Percentiles rank a stretch among this genome's conserved stretches.
phyloP scores from a whole-genome alignment of 2,329 filamentous ascomycete genomes.

The Didymella pinodella region DNA sequence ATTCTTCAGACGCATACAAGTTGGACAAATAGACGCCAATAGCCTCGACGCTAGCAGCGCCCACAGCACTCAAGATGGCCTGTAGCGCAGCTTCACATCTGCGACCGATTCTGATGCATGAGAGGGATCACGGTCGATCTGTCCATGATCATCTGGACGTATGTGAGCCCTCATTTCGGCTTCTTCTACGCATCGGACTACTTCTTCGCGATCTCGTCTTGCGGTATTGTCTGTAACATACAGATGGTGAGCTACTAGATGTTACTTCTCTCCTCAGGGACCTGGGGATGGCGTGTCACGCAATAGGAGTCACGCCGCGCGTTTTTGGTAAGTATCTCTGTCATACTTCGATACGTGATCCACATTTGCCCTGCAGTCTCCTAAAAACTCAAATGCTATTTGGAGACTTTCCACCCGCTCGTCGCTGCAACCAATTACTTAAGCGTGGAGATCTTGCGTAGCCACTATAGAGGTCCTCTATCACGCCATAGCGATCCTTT shows the following conservation, averaged over 20 bases:
- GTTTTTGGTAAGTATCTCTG: neutral
- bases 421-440: neutral
- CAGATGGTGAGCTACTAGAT: neutral
- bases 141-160: neutral
- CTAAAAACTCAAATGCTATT: neutral
- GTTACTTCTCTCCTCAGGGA: neutral
- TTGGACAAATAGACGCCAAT: neutral
- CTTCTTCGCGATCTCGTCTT: neutral
- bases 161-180: neutral
- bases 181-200: neutral
- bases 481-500: neutral
- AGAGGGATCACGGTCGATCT: neutral
- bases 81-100: neutral
- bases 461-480: neutral
- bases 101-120: neutral
- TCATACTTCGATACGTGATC: neutral
- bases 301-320: neutral
- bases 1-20: neutral
- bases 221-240: neutral
- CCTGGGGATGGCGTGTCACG: neutral
- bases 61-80: neutral
- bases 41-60: neutral
- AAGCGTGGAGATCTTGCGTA: neutral
- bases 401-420: neutral
- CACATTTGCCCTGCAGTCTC: neutral